These are phyloP conservation scores for Mytilinidion resinicola DNA, from an alignment of 495 filamentous ascomycete species.

Conservation along the genomic window DNA sequence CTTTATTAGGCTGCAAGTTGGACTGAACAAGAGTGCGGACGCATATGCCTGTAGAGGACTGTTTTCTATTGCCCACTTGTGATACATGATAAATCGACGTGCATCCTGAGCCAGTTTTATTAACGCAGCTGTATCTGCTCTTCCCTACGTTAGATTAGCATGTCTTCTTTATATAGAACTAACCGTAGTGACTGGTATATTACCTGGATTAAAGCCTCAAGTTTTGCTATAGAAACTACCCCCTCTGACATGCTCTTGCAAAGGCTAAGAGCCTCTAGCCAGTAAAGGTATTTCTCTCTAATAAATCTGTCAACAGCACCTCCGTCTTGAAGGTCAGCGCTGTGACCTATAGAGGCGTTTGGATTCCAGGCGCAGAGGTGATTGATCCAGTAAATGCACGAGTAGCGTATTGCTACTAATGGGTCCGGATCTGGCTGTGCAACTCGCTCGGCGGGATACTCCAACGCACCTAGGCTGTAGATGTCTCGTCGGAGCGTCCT, in stretches of 20 bases:
- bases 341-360: slow-evolving; percentile 12
- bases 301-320: slow-evolving; percentile 34
- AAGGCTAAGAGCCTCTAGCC: slow-evolving; percentile 40
- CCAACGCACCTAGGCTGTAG: slow-evolving; percentile 16
- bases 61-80: too few relatives aligned
- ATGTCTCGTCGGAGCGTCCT: slow-evolving; percentile 27
- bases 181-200: too few relatives aligned
- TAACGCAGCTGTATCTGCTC: too few relatives aligned
- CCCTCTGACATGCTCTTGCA: slow-evolving; percentile 4
- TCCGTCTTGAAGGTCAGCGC: slow-evolving; percentile 15
- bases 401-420: not conserved
- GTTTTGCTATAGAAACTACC: too few relatives aligned
- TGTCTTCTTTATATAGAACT: too few relatives aligned
- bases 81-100: too few relatives aligned
- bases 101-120: too few relatives aligned
- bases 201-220: too few relatives aligned
- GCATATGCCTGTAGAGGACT: too few relatives aligned
- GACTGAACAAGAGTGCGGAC: too few relatives aligned
- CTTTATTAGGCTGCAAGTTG: not conserved
- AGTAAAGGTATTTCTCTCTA: slow-evolving; percentile 37
- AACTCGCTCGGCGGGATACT: not conserved
- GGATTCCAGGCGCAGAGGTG: slow-evolving; percentile 5
- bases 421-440: not conserved
- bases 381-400: not conserved
- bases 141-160: too few relatives aligned